phyloP scores from a whole-genome alignment of 345 rosid species.

The Lepidium africanum region DNA sequence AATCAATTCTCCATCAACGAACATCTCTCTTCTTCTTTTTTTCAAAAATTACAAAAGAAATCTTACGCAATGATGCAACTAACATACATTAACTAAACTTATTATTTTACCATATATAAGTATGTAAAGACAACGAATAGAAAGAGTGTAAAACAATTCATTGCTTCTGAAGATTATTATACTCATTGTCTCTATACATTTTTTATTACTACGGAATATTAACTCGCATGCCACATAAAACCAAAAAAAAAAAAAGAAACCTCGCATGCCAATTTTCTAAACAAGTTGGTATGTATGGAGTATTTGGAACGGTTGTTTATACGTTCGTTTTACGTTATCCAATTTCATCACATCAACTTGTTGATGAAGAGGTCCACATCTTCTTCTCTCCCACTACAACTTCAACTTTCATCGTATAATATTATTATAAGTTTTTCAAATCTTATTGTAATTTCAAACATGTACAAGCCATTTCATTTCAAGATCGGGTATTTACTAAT shows the following conservation, averaged over 20 bases:
- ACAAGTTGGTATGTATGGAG: conserved; percentile 17
- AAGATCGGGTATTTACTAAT: too few relatives aligned
- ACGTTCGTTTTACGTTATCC: conserved; percentile 24
- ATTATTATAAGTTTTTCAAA: neutral
- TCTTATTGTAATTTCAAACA: neutral
- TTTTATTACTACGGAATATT: too few relatives aligned
- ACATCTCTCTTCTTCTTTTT: neutral
- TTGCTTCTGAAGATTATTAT: too few relatives aligned
- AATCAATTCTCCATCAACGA: conserved; percentile 30
- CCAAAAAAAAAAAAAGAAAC: neutral
- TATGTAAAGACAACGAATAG: neutral
- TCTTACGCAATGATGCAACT: conserved; percentile 16
- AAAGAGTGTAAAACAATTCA: too few relatives aligned
- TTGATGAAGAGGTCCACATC: conserved; percentile 9
- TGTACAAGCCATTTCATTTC: too few relatives aligned
- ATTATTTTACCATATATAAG: neutral
- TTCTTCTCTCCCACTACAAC: conserved; percentile 1
- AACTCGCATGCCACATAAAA: conserved; percentile 10
- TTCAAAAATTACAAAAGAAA: neutral
- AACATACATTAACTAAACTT: neutral
- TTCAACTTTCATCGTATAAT: neutral
- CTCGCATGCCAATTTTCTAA: neutral
- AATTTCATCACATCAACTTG: conserved; percentile 10
- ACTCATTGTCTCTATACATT: too few relatives aligned
- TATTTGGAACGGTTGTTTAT: conserved; percentile 19